phyloP scores from a whole-genome alignment of 176 grass and related monocot genomes.

The Calamus simplicifolius region DNA sequence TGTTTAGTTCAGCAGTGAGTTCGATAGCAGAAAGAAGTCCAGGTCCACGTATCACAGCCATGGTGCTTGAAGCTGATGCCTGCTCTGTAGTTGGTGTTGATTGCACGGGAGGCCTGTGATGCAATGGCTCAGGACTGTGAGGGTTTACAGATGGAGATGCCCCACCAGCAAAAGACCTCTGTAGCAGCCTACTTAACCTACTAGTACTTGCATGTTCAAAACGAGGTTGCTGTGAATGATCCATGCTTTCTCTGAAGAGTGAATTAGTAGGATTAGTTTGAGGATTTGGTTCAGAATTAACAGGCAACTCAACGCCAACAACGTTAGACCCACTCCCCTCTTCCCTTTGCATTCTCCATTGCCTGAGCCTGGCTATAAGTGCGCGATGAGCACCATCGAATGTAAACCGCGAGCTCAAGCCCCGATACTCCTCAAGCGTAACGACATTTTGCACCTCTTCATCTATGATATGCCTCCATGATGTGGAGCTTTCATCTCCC shows the following conservation, averaged over 20 bases:
- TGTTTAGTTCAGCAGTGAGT: conserved; percentile 22
- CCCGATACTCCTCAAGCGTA: too few species aligned
- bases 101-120: conserved; percentile 3
- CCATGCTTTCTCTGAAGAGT: neutral
- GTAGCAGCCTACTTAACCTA: too few species aligned
- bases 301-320: neutral
- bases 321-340: neutral
- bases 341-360: conserved; percentile 1
- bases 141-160: neutral
- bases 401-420: too few species aligned
- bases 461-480: conserved; percentile 32
- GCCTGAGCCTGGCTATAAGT: neutral
- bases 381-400: neutral
- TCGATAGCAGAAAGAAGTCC: conserved; percentile 3
- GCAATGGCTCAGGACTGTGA: neutral
- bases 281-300: neutral
- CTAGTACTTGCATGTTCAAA: neutral
- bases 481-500: conserved; percentile 18
- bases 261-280: neutral
- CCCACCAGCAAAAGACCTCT: too few species aligned
- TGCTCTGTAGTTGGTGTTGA: conserved; percentile 36
- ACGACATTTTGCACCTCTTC: conserved; percentile 21
- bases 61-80: conserved; percentile 32
- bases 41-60: conserved; percentile 25
- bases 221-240: neutral